These are phyloP conservation scores for Aspergillus egyptiacus DNA, from an alignment of 495 filamentous ascomycete species.

Conservation along the genomic window DNA sequence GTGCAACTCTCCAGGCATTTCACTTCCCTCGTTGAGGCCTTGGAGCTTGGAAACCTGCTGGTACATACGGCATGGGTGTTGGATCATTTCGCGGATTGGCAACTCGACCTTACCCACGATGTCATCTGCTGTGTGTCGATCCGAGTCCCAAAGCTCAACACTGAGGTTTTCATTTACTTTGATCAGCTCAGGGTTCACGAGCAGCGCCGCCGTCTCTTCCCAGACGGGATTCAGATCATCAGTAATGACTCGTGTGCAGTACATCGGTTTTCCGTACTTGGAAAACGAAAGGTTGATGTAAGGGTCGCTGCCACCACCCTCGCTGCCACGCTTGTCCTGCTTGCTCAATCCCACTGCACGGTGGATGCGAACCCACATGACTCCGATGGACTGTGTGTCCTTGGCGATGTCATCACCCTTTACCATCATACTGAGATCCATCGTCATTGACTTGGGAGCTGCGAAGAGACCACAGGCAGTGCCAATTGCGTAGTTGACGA, in stretches of 20 bases:
- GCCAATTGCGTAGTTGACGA: conserved; percentile 93
- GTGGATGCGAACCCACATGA: conserved; percentile 88
- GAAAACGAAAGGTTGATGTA: conserved; percentile 73
- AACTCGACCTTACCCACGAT: conserved; percentile 92
- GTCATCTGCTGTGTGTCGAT: conserved; percentile 82
- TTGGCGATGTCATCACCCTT: conserved; percentile 87
- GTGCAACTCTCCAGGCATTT: conserved; percentile 88
- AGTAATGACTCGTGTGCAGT: conserved; percentile 90
- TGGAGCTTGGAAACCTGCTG: conserved; percentile 79
- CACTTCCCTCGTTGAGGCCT: conserved; percentile 72
- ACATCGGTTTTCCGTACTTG: conserved; percentile 97
- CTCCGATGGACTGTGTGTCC: conserved; percentile 74
- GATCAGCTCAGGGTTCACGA: conserved; percentile 81
- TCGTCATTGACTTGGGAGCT: conserved; percentile 90
- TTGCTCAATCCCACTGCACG: conserved; percentile 82
- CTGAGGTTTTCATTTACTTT: conserved; percentile 89
- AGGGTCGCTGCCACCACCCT: conserved; percentile 88
- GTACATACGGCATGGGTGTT: conserved; percentile 88
- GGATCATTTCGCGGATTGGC: conserved; percentile 88
- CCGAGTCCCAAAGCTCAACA: conserved; percentile 93
- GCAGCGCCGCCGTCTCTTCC: conserved; percentile 80
- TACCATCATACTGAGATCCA: conserved; percentile 85
- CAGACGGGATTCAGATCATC: conserved; percentile 93
- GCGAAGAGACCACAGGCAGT: conserved; percentile 86
- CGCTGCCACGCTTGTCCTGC: conserved; percentile 76